Conservation (phyloP, 371 early-diverging fungal species). For the Fennellomyces sp. region DNA sequence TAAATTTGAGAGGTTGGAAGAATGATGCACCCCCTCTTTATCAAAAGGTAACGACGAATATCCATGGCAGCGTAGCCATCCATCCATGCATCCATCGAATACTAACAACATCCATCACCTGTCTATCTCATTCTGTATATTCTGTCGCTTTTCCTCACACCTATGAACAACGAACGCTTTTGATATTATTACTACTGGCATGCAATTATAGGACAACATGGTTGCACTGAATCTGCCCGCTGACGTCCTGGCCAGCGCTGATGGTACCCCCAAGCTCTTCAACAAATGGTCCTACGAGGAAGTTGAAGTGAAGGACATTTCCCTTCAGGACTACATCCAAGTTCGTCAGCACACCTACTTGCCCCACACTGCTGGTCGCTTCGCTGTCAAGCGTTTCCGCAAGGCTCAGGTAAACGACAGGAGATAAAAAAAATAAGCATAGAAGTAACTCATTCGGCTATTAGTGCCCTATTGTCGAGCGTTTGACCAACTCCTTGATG, state of each 20-base stretch:
- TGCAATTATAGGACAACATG: conserved; percentile 41
- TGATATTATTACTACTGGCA: neutral
- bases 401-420: conserved; percentile 98
- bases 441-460: no score
- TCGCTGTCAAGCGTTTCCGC: conserved; percentile 97
- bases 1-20: no score
- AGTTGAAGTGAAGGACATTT: conserved; percentile 96
- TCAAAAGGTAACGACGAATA: no score
- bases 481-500: conserved; percentile 99
- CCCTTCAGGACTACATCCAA: conserved; percentile 94
- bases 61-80: no score
- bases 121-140: neutral
- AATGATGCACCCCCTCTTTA: no score
- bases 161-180: no score
- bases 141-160: no score
- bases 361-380: conserved; percentile 99
- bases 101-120: conserved; percentile 4
- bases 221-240: conserved; percentile 70
- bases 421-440: no score
- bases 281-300: conserved; percentile 97
- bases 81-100: conserved; percentile 7
- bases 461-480: conserved; percentile 99
- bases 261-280: conserved; percentile 79
- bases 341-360: conserved; percentile 94
- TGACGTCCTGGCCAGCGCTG: conserved; percentile 61